Evolutionary conservation across 768 basidiomycete genomes (phyloP), one percentile per base, ranked within the genome.

Genomic region (Boletus coccyginus): DNA sequence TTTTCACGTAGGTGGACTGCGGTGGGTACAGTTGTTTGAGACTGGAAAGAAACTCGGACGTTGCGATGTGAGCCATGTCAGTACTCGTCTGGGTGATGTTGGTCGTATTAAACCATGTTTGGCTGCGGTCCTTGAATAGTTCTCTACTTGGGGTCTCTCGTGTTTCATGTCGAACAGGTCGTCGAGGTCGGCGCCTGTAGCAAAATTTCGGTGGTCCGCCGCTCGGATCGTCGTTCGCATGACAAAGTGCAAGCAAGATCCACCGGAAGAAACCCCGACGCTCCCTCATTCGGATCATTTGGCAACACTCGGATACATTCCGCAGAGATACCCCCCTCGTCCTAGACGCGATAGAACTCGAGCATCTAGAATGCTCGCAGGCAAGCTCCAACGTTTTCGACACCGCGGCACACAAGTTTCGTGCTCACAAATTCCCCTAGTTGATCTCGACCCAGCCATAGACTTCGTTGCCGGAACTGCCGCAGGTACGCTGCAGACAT

Each of bases 391-490:
- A n/a, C 8, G 32, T 29, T 27, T 35, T 27, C 24, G 13, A 42
- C n/a, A 13, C 24, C 38, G 21, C 16, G 32, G 24, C 5, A 5
- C 6, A 51, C 33, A 8, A 11, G 13, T 48, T 29, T 46, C 46
- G 35, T 45, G 41, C 53, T 68, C 41, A 61, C 10, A 7, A 8
- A 32, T 10, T n/a, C 47, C 4, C 7, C 29, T 51, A 67, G 64
- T 58, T 48, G 65, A 70, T 43, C 77, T 86, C 40, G 77, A 84
- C 62, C 88, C 90, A 3, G 80, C 80, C 3, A 69, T 90, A 21
- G 90, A 95, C 67, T 93, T 94, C 69, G 67, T 84, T 41, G 90
- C 90, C 7, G 92, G 92, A 6, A 91, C 90, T 0, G 73, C 86
- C 35, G 84, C 85, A 55, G 81, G 83, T 80, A 43, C 4, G 31